Evolutionary conservation across 1,284 basidiomycete species (phyloP).

Genomic region (Trichosporon faecale): DNA sequence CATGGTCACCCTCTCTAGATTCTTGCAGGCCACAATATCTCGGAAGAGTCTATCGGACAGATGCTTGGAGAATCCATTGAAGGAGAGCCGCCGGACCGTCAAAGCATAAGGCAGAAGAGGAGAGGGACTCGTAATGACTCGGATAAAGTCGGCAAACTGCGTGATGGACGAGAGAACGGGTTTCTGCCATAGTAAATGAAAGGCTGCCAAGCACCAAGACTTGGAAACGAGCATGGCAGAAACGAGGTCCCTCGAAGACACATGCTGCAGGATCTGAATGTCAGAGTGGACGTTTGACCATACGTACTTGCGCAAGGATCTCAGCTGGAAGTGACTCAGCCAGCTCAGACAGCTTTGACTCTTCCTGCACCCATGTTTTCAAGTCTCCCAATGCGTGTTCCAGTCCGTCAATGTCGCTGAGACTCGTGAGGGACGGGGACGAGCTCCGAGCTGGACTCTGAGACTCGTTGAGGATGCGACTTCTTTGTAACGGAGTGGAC

Average conservation of each 20-base stretch:
- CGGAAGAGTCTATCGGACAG: conserved; percentile 76
- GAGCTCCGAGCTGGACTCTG: neutral
- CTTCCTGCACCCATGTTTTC: conserved; percentile 19
- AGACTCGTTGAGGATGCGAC: neutral
- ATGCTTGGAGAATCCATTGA: conserved; percentile 68
- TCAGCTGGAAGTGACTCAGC: conserved; percentile 68
- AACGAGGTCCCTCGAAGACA: conserved; percentile 73
- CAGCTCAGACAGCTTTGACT: conserved; percentile 16
- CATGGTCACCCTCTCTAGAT: conserved; percentile 87
- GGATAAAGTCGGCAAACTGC: conserved; percentile 37
- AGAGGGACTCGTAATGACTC: conserved; percentile 32
- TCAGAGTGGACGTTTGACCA: conserved; percentile 10
- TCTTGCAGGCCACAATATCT: conserved; percentile 70
- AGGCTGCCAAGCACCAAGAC: conserved; percentile 91
- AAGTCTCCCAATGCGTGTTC: neutral
- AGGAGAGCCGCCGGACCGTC: conserved; percentile 89
- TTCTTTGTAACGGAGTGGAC: conserved; percentile 15
- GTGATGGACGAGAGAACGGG: conserved; percentile 68
- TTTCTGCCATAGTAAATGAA: conserved; percentile 93
- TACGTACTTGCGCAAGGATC: conserved; percentile 60
- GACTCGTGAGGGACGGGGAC: neutral
- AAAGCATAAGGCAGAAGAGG: conserved; percentile 82
- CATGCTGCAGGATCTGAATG: conserved; percentile 74
- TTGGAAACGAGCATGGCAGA: conserved; percentile 77
- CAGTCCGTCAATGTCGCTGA: conserved; percentile 14